Evolutionary conservation across 495 filamentous ascomycete species (phyloP).

Genomic region (Neurospora tetraspora): DNA sequence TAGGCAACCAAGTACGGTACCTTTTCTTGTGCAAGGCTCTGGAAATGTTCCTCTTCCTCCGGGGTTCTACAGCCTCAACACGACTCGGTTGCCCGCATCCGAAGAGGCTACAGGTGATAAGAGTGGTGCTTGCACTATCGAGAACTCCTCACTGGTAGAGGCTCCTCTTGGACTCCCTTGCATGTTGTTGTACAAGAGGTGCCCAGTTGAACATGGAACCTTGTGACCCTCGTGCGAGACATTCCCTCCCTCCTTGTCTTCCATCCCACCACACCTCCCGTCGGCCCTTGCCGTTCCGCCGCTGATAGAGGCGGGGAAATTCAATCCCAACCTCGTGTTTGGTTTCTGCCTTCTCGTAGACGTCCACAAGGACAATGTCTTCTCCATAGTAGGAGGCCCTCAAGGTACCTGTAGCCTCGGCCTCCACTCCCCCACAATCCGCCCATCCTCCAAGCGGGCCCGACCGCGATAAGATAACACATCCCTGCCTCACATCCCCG

Average conservation of each 20-base stretch:
- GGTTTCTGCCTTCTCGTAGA: neutral
- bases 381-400: too few species aligned
- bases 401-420: neutral
- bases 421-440: neutral
- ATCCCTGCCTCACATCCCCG: neutral
- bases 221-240: neutral
- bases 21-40: neutral
- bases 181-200: neutral
- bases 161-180: too few species aligned
- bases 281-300: neutral
- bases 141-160: too few species aligned
- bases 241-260: neutral
- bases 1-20: neutral
- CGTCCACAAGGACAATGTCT: neutral
- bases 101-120: neutral
- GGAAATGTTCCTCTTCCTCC: neutral
- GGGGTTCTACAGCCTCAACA: neutral
- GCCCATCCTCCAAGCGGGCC: neutral
- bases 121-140: too few species aligned
- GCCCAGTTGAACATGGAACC: too few species aligned
- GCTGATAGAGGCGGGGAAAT: neutral
- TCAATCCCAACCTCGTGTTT: neutral
- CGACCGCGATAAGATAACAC: neutral
- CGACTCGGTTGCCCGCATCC: neutral
- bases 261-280: neutral